These are phyloP conservation scores for Atractiella rhizophila DNA, from an alignment of 768 basidiomycete species.

Conservation along the genomic window DNA sequence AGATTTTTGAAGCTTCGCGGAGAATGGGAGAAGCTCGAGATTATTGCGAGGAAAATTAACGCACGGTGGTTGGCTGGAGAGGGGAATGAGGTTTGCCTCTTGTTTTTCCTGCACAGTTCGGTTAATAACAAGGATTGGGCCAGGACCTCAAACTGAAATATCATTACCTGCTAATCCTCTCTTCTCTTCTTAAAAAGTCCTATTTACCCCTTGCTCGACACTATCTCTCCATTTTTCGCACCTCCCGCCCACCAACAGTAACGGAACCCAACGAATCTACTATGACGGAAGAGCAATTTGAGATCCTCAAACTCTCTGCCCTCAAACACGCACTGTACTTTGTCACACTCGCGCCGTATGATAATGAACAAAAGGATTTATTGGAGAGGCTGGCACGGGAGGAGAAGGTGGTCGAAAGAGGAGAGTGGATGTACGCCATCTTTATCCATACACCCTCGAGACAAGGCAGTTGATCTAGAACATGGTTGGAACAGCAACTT, in stretches of 20 bases:
- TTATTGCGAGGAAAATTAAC: slow-evolving; percentile 81
- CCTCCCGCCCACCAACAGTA: too few relatives aligned
- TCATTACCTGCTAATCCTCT: slow-evolving; percentile 89
- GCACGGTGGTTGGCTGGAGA: slow-evolving; percentile 70
- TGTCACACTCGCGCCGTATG: slow-evolving; percentile 71
- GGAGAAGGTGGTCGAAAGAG: slow-evolving; percentile 50
- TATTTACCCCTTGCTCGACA: slow-evolving; percentile 88
- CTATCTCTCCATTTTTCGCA: slow-evolving; percentile 93
- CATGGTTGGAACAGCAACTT: slow-evolving; percentile 38
- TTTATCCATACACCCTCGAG: too few relatives aligned
- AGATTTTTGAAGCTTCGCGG: slow-evolving; percentile 40
- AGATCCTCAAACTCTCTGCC: too few relatives aligned
- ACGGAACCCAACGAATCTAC: too few relatives aligned
- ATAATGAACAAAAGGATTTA: slow-evolving; percentile 95
- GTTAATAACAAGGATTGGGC: too few relatives aligned
- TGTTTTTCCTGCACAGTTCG: too few relatives aligned
- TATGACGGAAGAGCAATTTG: too few relatives aligned
- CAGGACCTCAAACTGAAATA: slow-evolving; percentile 89
- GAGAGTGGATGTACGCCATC: slow-evolving; percentile 11
- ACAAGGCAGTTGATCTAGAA: too few relatives aligned
- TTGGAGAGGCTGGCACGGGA: slow-evolving; percentile 60
- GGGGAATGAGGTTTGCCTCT: too few relatives aligned
- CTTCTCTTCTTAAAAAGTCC: slow-evolving; percentile 53
- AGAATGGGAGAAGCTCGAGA: slow-evolving; percentile 79
- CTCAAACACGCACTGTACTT: slow-evolving; percentile 89